phyloP scores from a whole-genome alignment of 2,329 filamentous ascomycete species.

The Ophiostoma populinum region DNA sequence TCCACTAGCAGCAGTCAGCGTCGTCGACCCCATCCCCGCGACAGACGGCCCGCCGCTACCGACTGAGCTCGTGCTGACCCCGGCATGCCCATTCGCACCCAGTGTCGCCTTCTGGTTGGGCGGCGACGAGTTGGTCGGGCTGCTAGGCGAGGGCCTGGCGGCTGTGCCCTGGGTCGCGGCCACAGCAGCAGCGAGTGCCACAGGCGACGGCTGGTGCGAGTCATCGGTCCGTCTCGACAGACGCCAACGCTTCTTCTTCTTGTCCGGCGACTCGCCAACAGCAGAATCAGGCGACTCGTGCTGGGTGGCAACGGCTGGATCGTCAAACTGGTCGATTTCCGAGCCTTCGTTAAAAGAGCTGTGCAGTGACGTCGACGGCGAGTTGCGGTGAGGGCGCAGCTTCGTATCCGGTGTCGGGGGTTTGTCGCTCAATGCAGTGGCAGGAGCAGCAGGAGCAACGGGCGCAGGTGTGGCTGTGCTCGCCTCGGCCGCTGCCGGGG shows the following conservation, averaged over 20 bases:
- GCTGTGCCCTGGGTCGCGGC: slow-evolving; percentile 6
- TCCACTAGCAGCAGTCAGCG: slow-evolving; percentile 34
- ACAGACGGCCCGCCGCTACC: slow-evolving; percentile 33
- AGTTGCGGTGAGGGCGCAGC: slow-evolving; percentile 45
- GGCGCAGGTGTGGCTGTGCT: not conserved
- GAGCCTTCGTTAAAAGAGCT: slow-evolving; percentile 69
- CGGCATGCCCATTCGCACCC: slow-evolving; percentile 46
- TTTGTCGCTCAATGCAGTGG: not conserved
- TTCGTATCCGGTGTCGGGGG: slow-evolving; percentile 11
- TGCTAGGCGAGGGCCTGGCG: slow-evolving; percentile 22
- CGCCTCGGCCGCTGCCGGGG: not conserved
- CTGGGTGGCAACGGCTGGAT: slow-evolving; percentile 22
- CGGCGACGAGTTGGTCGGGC: no score
- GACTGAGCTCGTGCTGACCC: slow-evolving; percentile 50
- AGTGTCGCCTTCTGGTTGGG: no score
- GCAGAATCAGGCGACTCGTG: slow-evolving; percentile 7
- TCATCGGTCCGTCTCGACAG: slow-evolving; percentile 51
- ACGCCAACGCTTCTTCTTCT: slow-evolving; percentile 55
- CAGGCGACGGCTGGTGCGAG: slow-evolving; percentile 6
- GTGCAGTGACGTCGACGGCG: slow-evolving; percentile 60
- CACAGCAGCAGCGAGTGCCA: not conserved
- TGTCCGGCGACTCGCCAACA: slow-evolving; percentile 27
- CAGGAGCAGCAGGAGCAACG: not conserved
- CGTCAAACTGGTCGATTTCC: slow-evolving; percentile 58
- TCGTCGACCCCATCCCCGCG: slow-evolving; percentile 20